phyloP scores from a whole-genome alignment of 2,329 filamentous ascomycete genomes.

The Diaporthe citrichinensis region DNA sequence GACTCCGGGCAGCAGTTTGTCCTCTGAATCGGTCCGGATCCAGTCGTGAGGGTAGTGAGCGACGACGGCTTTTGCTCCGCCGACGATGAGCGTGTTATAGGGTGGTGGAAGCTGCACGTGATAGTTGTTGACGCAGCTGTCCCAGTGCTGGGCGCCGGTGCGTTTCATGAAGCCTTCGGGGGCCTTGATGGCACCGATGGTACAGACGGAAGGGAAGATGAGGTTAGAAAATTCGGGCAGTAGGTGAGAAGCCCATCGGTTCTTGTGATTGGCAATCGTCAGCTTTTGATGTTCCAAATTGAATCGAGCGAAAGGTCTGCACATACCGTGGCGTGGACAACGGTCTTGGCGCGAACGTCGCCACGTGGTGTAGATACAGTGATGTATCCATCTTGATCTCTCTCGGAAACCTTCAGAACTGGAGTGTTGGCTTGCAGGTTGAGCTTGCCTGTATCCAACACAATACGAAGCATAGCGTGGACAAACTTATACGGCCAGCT shows the following conservation, averaged over 20 bases:
- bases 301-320: too few species aligned
- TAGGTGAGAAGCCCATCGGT: conserved; percentile 42
- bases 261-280: conserved; percentile 10
- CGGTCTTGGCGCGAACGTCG: conserved; percentile 35
- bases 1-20: conserved; percentile 47
- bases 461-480: conserved; percentile 40
- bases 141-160: conserved; percentile 52
- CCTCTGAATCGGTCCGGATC: conserved; percentile 46
- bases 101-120: conserved; percentile 50
- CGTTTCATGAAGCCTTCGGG: conserved; percentile 49
- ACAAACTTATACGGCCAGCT: conserved; percentile 44
- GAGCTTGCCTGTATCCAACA: conserved; percentile 39
- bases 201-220: conserved; percentile 38
- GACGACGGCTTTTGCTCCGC: conserved; percentile 47
- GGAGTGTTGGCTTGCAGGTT: conserved; percentile 49
- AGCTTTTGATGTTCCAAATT: not conserved
- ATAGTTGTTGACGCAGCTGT: conserved; percentile 50
- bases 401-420: conserved; percentile 45
- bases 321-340: conserved; percentile 42
- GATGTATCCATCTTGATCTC: conserved; percentile 46
- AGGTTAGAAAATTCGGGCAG: conserved; percentile 42
- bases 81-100: conserved; percentile 49
- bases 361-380: conserved; percentile 43
- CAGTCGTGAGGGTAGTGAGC: conserved; percentile 46
- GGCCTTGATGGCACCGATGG: conserved; percentile 49